Evolutionary conservation across 2,329 filamentous ascomycete genomes (phyloP).

Genomic region (Zymoseptoria brevis): DNA sequence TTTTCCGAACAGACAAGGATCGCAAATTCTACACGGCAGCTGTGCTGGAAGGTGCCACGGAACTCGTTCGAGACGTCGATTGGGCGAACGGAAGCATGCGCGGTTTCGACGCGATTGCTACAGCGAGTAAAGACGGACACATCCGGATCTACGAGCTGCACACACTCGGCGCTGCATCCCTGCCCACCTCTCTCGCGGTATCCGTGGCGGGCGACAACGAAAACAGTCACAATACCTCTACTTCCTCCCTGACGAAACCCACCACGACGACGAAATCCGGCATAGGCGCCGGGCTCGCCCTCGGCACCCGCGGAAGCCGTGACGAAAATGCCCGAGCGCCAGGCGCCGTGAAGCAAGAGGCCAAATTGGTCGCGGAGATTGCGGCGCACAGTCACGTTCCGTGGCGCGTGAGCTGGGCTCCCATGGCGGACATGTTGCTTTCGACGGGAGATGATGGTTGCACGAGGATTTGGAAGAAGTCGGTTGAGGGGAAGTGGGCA

Average conservation of each 20-base stretch:
- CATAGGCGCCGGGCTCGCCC: constrained; percentile 47
- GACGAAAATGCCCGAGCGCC: constrained; percentile 48
- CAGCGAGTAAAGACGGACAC: constrained; percentile 84
- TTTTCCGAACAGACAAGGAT: constrained; percentile 69
- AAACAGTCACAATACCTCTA: constrained; percentile 4
- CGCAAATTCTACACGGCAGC: constrained; percentile 81
- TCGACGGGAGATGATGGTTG: constrained; percentile 69
- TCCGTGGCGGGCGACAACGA: constrained; percentile 4
- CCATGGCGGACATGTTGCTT: constrained; percentile 58
- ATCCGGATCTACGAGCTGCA: constrained; percentile 81
- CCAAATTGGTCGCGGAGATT: constrained; percentile 57
- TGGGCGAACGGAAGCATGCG: constrained; percentile 90
- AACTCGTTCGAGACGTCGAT: constrained; percentile 70
- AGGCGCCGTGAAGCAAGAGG: constrained; percentile 58
- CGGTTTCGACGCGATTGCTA: constrained; percentile 83
- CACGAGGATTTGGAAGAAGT: constrained; percentile 44
- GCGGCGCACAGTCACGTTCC: constrained; percentile 62
- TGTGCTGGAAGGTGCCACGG: constrained; percentile 63
- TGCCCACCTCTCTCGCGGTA: constrained; percentile 11
- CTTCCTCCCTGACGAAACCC: background rate
- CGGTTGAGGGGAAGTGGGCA: constrained; percentile 40
- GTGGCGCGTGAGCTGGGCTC: constrained; percentile 63
- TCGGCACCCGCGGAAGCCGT: constrained; percentile 41
- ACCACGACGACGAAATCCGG: constrained; percentile 32
- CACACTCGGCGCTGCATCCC: constrained; percentile 39